These are phyloP conservation scores for Cladophialophora psammophila DNA, from an alignment of 2,329 filamentous ascomycete genomes.

Conservation along the genomic window DNA sequence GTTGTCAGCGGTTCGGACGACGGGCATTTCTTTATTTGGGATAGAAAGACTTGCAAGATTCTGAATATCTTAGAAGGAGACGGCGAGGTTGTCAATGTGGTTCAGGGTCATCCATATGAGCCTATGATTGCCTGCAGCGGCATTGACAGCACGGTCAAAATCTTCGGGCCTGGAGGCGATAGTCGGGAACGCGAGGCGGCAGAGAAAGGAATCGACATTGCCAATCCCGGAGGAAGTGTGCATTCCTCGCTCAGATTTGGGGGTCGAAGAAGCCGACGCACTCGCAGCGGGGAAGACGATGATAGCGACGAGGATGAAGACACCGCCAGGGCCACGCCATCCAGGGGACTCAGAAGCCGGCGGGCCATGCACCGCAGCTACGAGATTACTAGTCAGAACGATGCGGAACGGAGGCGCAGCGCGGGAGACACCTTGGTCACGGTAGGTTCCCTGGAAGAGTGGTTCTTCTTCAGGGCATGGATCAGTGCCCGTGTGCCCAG, in stretches of 20 bases:
- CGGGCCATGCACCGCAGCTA: constrained; percentile 68
- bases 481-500: constrained; percentile 34
- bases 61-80: constrained; percentile 72
- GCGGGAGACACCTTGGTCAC: constrained; percentile 66
- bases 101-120: constrained; percentile 73
- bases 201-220: constrained; percentile 64
- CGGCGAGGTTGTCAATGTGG: constrained; percentile 73
- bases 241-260: constrained; percentile 46
- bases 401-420: constrained; percentile 65
- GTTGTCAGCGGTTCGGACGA: constrained; percentile 72
- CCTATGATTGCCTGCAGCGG: constrained; percentile 71
- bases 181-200: constrained; percentile 64
- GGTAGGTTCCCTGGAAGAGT: constrained; percentile 49
- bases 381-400: constrained; percentile 68
- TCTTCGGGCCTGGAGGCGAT: constrained; percentile 66
- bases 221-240: constrained; percentile 53
- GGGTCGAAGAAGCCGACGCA: constrained; percentile 38
- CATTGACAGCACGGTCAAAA: constrained; percentile 73
- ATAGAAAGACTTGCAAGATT: constrained; percentile 66
- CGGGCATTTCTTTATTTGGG: constrained; percentile 74
- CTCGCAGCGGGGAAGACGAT: constrained; percentile 24
- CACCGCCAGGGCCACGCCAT: not conserved
- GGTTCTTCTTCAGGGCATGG: constrained; percentile 39
- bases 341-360: constrained; percentile 60
- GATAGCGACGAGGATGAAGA: constrained; percentile 28